These are phyloP conservation scores for Chaetomium fimeti DNA, from an alignment of 495 filamentous ascomycete species.

Conservation along the genomic window DNA sequence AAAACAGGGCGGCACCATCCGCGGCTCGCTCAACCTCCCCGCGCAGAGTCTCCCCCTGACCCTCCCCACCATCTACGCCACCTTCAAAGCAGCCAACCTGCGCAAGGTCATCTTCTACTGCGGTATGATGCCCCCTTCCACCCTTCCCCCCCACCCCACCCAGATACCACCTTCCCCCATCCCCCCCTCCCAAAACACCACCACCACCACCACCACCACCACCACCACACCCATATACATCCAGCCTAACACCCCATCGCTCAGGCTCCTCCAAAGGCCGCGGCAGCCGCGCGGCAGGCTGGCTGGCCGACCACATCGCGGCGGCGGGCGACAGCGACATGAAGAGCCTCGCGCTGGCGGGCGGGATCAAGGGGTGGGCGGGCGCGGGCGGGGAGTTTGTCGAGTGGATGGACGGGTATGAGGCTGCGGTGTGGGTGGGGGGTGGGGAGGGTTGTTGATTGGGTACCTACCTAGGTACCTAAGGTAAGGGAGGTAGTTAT, in stretches of 20 bases:
- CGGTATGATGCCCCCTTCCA: slow-evolving; percentile 43
- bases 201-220: too few relatives aligned
- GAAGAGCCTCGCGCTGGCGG: slow-evolving; percentile 57
- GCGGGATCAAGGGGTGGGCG: slow-evolving; percentile 67
- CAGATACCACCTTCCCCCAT: too few relatives aligned
- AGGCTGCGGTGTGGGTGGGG: slow-evolving; percentile 48
- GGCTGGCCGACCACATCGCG: slow-evolving; percentile 64
- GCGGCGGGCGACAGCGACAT: slow-evolving; percentile 46
- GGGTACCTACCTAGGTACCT: too few relatives aligned
- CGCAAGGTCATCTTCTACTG: slow-evolving; percentile 65
- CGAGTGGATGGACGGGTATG: slow-evolving; percentile 58
- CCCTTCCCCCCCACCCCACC: neutral
- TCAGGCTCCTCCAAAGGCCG: slow-evolving; percentile 63
- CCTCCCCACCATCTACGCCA: slow-evolving; percentile 55
- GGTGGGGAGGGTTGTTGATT: neutral
- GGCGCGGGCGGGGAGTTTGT: slow-evolving; percentile 55
- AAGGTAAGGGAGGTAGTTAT: too few relatives aligned
- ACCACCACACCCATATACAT: neutral
- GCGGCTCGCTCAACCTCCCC: slow-evolving; percentile 66
- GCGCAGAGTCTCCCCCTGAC: slow-evolving; percentile 63
- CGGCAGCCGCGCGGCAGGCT: slow-evolving; percentile 59
- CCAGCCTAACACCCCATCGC: neutral
- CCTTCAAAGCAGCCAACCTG: slow-evolving; percentile 52
- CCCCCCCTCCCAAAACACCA: too few relatives aligned
- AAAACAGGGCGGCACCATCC: slow-evolving; percentile 64